These are phyloP conservation scores for Allantophomopsis cytisporea DNA, from an alignment of 2,329 filamentous ascomycete species.

Conservation along the genomic window DNA sequence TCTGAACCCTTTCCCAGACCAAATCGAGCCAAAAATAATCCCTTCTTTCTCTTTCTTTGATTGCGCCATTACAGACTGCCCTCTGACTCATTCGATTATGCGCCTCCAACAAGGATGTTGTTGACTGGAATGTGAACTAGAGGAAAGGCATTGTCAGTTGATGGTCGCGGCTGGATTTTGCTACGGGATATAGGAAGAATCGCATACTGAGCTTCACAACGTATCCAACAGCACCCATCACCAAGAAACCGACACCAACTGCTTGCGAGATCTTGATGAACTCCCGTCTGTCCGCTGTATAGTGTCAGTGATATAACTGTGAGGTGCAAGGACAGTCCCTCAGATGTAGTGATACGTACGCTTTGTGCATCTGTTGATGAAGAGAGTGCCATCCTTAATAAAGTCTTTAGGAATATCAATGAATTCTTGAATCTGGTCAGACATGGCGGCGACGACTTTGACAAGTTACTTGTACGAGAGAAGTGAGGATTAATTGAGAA, in stretches of 20 bases:
- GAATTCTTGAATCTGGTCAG: constrained; percentile 43
- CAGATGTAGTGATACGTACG: constrained; percentile 17
- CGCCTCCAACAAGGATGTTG: constrained; percentile 32
- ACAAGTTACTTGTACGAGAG: not conserved
- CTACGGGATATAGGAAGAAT: not conserved
- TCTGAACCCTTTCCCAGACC: too few species aligned
- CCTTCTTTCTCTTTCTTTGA: too few species aligned
- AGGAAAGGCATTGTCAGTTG: not conserved
- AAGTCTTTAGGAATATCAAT: constrained; percentile 38
- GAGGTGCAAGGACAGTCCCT: not conserved
- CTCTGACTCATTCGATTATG: constrained; percentile 7
- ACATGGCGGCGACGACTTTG: constrained; percentile 19
- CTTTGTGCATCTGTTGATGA: constrained; percentile 28
- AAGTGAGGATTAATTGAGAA: not conserved
- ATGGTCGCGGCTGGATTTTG: too few species aligned
- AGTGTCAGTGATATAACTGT: not conserved
- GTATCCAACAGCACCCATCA: constrained; percentile 38
- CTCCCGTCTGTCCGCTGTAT: constrained; percentile 22
- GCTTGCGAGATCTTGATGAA: constrained; percentile 33
- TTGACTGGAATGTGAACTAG: constrained; percentile 36
- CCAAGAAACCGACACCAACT: constrained; percentile 35
- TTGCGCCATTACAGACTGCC: too few species aligned
- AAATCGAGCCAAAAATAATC: too few species aligned
- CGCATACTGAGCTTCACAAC: constrained; percentile 31
- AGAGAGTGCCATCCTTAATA: constrained; percentile 25